Evolutionary conservation across 352 stramenopile species (phyloP).

Genomic region (Thalassiosira hispida): DNA sequence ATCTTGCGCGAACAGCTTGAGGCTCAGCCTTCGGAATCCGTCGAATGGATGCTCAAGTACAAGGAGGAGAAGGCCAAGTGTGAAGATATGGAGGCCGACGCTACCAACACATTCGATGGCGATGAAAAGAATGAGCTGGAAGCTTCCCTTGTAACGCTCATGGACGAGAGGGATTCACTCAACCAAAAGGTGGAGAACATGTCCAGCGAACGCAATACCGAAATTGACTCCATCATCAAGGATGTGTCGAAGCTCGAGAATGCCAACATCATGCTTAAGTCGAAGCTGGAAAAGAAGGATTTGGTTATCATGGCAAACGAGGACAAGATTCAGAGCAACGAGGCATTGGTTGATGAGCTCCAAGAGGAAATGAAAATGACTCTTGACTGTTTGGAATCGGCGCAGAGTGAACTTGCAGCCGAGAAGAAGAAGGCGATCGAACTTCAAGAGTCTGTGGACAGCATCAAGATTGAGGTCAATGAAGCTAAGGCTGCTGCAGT

Average conservation of each 20-base stretch:
- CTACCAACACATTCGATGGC: neutral
- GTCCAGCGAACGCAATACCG: slow-evolving; percentile 21
- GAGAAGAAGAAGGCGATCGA: slow-evolving; percentile 18
- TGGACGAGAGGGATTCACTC: slow-evolving; percentile 43
- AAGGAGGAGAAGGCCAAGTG: slow-evolving; percentile 50
- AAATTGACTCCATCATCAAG: slow-evolving; percentile 50
- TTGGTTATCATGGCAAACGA: slow-evolving; percentile 4
- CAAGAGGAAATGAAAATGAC: slow-evolving; percentile 28
- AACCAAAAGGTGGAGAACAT: slow-evolving; percentile 35
- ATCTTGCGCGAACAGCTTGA: slow-evolving; percentile 47
- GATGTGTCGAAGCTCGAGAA: slow-evolving; percentile 52
- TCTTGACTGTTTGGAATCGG: slow-evolving; percentile 28
- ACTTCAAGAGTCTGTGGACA: slow-evolving; percentile 19
- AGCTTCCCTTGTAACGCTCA: slow-evolving; percentile 25
- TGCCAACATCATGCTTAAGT: slow-evolving; percentile 21
- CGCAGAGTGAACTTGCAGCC: slow-evolving; percentile 1
- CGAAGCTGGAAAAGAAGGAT: slow-evolving; percentile 31
- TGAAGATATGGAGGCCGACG: slow-evolving; percentile 22
- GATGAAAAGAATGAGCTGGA: slow-evolving; percentile 41
- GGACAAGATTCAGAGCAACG: slow-evolving; percentile 13
- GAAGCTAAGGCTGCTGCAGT: slow-evolving; percentile 10
- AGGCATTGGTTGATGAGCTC: slow-evolving; percentile 18
- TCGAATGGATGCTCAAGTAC: slow-evolving; percentile 59
- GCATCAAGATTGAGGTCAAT: slow-evolving; percentile 24
- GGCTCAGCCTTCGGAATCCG: slow-evolving; percentile 23